Base-by-base conservation (phyloP, 2,329 filamentous ascomycete species). In the Ceratocystiopsis minuta region DNA sequence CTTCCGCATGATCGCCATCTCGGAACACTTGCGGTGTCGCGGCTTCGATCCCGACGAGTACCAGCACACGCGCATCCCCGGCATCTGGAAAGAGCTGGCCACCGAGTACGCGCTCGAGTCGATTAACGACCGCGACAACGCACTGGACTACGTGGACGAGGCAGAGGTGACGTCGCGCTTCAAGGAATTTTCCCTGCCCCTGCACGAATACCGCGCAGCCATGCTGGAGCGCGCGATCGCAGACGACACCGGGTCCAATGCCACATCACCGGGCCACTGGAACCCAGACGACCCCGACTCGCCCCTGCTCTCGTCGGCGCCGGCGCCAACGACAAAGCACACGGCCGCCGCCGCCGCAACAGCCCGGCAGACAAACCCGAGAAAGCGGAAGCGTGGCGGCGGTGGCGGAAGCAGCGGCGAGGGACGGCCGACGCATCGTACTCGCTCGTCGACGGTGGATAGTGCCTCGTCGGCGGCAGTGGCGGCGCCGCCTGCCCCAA, bases 1-100 rank as follows among this genome's bases (percentile, higher is more conserved):
- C 59, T 93, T 94, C 56, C 79, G 84, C 46, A 87, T 95, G 70
- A 76, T 94, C 48, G 78, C 84, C 10, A 84, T 95, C 45, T 80
- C 80, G 37, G 78, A 87, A 51, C 75, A 84, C 51, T 64, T 92
- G 46, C 75, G 79, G 49, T 84, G 81, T 51, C 81, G 87, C 58
- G 85, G 85, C 53, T 80, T 82, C 55, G 71, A 86, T 57, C 72
- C 79, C 40, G 68, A 80, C 53, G 51, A 73, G 49, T 65, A 75
- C 51, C 70, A 72, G 15, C 90, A 98, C 62, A 95, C 85, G 35
- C 79, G 80, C 45, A 90, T 94, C 50, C 80, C 83, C 0, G 80
- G 82, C 35, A 94, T 98, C 49, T 96, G 90, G 88, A 69, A 72
- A 51, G 96, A 96, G 60, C 68, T 98, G 12, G 64, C 70, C 31